A percentile compares a stretch with the other conserved stretches of the same genome.
phyloP scores from a whole-genome alignment of 495 filamentous ascomycete genomes.

The Saxophila tyrrhenica region DNA sequence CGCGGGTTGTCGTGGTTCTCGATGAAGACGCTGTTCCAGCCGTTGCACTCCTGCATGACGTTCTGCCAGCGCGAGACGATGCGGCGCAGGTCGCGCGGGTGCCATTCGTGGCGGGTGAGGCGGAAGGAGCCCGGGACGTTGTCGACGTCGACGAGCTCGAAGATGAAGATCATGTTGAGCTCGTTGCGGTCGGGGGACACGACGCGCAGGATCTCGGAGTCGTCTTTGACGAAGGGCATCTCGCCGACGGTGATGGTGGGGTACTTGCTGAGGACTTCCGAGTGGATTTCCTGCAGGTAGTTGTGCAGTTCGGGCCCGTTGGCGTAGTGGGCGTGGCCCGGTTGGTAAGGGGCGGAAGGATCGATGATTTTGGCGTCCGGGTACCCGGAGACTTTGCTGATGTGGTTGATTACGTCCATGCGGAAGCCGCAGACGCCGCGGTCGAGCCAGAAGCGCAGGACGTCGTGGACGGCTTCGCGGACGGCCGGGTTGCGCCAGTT shows the following conservation, averaged over 20 bases:
- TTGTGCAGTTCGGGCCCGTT: constrained; percentile 51
- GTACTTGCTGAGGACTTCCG: constrained; percentile 36
- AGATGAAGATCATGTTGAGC: constrained; percentile 47
- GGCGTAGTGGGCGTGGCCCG: constrained; percentile 37
- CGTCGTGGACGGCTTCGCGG: constrained; percentile 39
- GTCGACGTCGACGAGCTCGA: constrained; percentile 41
- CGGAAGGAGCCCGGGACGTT: constrained; percentile 32
- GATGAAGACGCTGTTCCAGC: constrained; percentile 41
- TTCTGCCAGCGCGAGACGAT: constrained; percentile 32
- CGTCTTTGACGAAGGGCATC: constrained; percentile 35
- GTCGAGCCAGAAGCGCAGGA: constrained; percentile 44
- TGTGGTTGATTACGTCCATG: constrained; percentile 46
- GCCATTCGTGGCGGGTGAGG: constrained; percentile 30
- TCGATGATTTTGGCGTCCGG: constrained; percentile 36
- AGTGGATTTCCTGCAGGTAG: constrained; percentile 37
- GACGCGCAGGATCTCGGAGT: constrained; percentile 36
- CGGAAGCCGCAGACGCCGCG: constrained; percentile 45
- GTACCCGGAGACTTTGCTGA: constrained; percentile 36
- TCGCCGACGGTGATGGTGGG: constrained; percentile 43
- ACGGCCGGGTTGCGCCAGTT: constrained; percentile 44
- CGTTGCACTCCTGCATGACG: constrained; percentile 39
- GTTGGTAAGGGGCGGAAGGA: constrained; percentile 32
- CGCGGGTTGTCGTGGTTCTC: constrained; percentile 36
- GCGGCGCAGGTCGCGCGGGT: constrained; percentile 32
- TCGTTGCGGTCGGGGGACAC: constrained; percentile 35